Percentiles rank a stretch among this genome's conserved stretches.
Evolutionary conservation across 306 rosid species (phyloP).

Genomic region (Quercus gilva): DNA sequence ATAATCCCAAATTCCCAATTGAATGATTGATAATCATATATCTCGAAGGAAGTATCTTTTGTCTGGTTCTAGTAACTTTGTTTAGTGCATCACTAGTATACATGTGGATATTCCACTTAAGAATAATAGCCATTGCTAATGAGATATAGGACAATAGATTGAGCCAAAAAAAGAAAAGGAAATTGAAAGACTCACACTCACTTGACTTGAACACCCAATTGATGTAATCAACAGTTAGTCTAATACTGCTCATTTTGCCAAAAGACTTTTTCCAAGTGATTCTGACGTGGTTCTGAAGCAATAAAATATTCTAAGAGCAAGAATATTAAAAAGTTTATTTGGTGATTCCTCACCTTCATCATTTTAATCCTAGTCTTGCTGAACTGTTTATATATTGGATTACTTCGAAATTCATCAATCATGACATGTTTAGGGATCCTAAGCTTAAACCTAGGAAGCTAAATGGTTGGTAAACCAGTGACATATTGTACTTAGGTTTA

Average conservation of each 20-base stretch:
- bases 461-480: no score
- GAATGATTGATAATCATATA: neutral
- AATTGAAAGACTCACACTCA: neutral
- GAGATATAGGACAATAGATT: neutral
- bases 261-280: neutral
- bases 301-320: neutral
- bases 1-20: no score
- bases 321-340: neutral
- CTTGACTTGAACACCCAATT: neutral
- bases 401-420: neutral
- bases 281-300: conserved; percentile 14
- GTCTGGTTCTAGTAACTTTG: neutral
- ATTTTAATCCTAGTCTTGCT: neutral
- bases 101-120: neutral
- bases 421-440: neutral
- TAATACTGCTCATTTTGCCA: neutral
- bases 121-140: neutral
- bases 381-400: neutral
- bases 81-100: neutral
- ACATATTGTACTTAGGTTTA: no score
- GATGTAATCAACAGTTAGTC: neutral
- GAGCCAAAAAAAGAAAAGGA: neutral
- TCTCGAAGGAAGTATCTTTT: neutral
- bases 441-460: neutral
- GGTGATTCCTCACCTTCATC: conserved; percentile 1